Conservation (phyloP, 2,329 filamentous ascomycete genomes). For the Nannizzia gypsea region DNA sequence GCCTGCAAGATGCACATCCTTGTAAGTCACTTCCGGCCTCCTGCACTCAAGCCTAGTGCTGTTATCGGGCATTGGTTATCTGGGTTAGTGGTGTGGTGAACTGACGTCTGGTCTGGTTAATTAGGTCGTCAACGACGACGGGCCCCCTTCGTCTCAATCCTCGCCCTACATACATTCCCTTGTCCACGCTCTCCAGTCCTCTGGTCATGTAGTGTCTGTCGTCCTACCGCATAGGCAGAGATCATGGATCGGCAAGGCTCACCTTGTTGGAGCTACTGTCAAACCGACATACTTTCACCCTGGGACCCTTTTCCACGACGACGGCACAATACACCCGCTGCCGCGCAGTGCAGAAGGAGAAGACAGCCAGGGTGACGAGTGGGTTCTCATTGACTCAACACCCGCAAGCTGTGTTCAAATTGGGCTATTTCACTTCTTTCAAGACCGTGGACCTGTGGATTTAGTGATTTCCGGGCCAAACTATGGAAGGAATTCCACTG, state of each 20-base stretch:
- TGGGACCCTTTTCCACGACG: constrained; percentile 47
- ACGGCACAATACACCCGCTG: constrained; percentile 55
- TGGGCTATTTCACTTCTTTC: constrained; percentile 67
- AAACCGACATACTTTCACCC: constrained; percentile 75
- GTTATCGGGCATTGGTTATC: neutral
- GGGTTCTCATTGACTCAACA: constrained; percentile 70
- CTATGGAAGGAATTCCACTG: constrained; percentile 71
- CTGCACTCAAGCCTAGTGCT: neutral
- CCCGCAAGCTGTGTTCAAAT: constrained; percentile 74
- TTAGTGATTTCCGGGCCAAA: constrained; percentile 71
- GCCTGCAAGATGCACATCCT: constrained; percentile 39
- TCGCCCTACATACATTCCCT: constrained; percentile 72
- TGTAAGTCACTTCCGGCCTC: constrained; percentile 24
- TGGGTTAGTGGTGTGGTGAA: neutral
- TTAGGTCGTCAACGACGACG: constrained; percentile 58
- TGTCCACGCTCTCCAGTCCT: constrained; percentile 55
- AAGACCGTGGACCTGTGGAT: constrained; percentile 59
- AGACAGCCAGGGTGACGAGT: constrained; percentile 53
- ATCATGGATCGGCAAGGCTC: constrained; percentile 97
- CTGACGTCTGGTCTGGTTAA: constrained; percentile 13
- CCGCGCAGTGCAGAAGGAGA: constrained; percentile 44
- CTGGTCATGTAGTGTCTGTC: constrained; percentile 80
- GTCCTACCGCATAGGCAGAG: constrained; percentile 83
- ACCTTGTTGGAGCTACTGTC: constrained; percentile 81
- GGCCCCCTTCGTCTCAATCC: constrained; percentile 63